Base-by-base conservation (phyloP, 1,284 basidiomycete genomes). In the Malassezia sp. region DNA sequence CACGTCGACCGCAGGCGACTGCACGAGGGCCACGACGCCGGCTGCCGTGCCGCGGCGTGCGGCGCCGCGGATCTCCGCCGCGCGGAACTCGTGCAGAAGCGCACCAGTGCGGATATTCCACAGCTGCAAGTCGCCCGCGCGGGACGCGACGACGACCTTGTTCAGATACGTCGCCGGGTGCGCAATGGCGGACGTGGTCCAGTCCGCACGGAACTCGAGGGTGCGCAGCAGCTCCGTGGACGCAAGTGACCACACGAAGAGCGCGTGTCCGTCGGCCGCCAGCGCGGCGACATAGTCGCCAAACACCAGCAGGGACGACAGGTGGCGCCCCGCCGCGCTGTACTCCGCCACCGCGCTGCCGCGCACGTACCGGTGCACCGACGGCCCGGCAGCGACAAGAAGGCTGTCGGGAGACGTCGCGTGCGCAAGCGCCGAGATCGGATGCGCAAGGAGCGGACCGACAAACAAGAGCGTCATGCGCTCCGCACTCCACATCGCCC, bases 81-180 rank as follows among this genome's bases (percentile, higher is more conserved):
- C 22, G 3, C 53, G 53, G 73, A 74, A 72, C 47, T 73, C 61
- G 70, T 78, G 63, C 69, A 75, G 63, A 51, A 75, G 65, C 5
- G 74, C 68, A 28, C 74, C 76, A 53, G 45, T 64, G 21, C 76
- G 81, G 52, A 89, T 81, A 71, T 97, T 99, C 87, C 88, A 97
- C n/a, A 99, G 73, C 55, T 91, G 84, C 59, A 97, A 72, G 42
- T 75, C 75, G 9, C 93, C 93, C 67, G 89, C 77, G 47, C 75
- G 78, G 56, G 85, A 85, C 1, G 82, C 82, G 8, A 97, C 78
- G 1, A 97, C 75, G 1, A 97, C 77, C 73, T 97, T 97, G 75
- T 99, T 96, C 43, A 99, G 73, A 71, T 97, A 97, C 4, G 93
- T 97, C 1, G 88, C 83, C 1, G 93, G 93, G 71, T 99, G 93